phyloP scores from a whole-genome alignment of 2,329 filamentous ascomycete genomes.

The Colletotrichum viniferum region DNA sequence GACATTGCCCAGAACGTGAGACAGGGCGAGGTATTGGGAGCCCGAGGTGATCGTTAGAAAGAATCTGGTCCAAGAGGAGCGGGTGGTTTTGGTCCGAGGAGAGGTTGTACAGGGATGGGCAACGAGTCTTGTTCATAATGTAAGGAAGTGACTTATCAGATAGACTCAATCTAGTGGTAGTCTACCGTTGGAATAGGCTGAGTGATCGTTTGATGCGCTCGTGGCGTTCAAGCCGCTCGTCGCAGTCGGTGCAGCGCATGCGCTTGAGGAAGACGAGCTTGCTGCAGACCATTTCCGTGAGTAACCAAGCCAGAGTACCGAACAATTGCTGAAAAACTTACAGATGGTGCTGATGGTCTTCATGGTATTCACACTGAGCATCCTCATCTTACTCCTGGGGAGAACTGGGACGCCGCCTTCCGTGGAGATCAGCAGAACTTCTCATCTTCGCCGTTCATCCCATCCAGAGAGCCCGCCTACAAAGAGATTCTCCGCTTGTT shows the following conservation, averaged over 20 bases:
- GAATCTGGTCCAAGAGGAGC: not conserved
- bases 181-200: rapidly evolving
- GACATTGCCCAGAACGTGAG: not conserved
- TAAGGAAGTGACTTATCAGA: not conserved
- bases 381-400: constrained; percentile 73
- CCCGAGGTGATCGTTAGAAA: not conserved
- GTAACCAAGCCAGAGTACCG: constrained; percentile 33
- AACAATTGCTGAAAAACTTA: not conserved
- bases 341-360: constrained; percentile 78
- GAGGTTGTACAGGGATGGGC: rapidly evolving
- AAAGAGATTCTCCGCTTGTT: constrained; percentile 88
- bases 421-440: constrained; percentile 36
- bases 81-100: not conserved
- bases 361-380: constrained; percentile 79
- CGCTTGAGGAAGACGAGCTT: constrained; percentile 81
- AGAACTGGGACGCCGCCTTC: constrained; percentile 76
- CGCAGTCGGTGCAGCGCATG: constrained; percentile 84
- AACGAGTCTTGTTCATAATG: rapidly evolving
- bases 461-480: constrained; percentile 77
- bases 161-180: not conserved
- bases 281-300: constrained; percentile 87
- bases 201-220: constrained; percentile 66
- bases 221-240: constrained; percentile 78
- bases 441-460: constrained; percentile 67
- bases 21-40: not conserved